Conservation (phyloP, 78 protist genomes). For the Polysphondylium violaceum region DNA sequence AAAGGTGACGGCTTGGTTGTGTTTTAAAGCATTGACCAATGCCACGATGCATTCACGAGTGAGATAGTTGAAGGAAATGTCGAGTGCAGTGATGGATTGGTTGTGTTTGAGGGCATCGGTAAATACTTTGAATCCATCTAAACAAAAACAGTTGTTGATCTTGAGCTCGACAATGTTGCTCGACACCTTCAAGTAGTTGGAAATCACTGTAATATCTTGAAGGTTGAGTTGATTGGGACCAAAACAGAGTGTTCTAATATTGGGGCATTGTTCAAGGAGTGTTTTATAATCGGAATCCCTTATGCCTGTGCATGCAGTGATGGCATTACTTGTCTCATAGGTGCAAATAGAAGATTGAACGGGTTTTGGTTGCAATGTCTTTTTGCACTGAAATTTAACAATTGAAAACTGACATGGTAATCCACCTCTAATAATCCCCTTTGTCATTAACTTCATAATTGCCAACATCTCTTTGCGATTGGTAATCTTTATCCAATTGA, state of each 20-base stretch:
- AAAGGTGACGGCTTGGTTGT: constrained; percentile 28
- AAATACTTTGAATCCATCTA: not conserved
- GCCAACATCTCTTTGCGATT: constrained; percentile 29
- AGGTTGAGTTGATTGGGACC: constrained; percentile 17
- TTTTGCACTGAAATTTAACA: constrained; percentile 37
- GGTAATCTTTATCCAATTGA: constrained; percentile 21
- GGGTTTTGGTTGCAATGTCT: not conserved
- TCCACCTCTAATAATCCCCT: constrained; percentile 50
- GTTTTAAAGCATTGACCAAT: constrained; percentile 6
- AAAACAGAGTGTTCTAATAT: constrained; percentile 15
- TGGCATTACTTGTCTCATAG: too few species aligned
- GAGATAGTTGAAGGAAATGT: constrained; percentile 24
- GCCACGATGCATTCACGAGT: not conserved
- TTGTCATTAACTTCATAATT: constrained; percentile 26
- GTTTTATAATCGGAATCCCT: constrained; percentile 5
- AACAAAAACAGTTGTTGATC: not conserved
- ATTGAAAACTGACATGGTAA: constrained; percentile 37
- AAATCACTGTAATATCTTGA: constrained; percentile 21
- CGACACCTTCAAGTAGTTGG: constrained; percentile 5
- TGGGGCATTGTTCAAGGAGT: not conserved
- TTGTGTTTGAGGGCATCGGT: constrained; percentile 36
- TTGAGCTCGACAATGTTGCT: constrained; percentile 28
- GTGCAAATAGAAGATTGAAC: not conserved
- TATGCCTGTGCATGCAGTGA: too few species aligned
- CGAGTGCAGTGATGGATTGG: constrained; percentile 21